Evolutionary conservation across 2,329 filamentous ascomycete species (phyloP).

Genomic region (Xylariaceae sp.): DNA sequence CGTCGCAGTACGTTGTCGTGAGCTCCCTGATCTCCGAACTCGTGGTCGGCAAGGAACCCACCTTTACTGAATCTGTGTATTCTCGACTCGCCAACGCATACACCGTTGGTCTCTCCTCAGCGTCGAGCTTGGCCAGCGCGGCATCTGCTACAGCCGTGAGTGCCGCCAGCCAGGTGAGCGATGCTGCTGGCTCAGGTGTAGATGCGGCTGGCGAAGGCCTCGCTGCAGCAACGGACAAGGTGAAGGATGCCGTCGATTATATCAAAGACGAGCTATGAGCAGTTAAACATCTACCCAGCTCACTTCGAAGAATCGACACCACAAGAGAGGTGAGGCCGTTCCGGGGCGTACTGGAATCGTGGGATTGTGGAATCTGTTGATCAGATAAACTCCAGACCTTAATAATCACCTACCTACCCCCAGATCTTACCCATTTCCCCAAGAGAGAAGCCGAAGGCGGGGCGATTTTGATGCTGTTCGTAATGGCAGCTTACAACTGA

Average conservation of each 20-base stretch:
- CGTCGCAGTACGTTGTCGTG: constrained; percentile 63
- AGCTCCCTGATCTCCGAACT: constrained; percentile 71
- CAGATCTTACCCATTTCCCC: background rate
- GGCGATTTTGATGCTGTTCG: background rate
- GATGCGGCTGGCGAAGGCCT: constrained; percentile 16
- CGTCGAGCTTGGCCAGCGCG: constrained; percentile 38
- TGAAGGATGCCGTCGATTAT: constrained; percentile 24
- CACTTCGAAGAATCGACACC: no score
- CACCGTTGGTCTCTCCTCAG: constrained; percentile 56
- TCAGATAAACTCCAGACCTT: background rate
- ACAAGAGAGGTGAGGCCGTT: no score
- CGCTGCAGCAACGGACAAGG: constrained; percentile 17
- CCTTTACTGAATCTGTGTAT: constrained; percentile 76
- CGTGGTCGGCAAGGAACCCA: constrained; percentile 69
- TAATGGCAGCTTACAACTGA: background rate
- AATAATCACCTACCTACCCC: background rate
- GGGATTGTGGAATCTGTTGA: background rate
- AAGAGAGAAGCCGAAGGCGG: background rate
- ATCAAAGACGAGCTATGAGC: constrained; percentile 16
- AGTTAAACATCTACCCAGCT: background rate
- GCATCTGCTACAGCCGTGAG: constrained; percentile 28
- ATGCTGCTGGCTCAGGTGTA: constrained; percentile 20
- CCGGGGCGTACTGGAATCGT: background rate
- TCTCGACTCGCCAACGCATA: constrained; percentile 67
- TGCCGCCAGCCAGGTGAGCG: constrained; percentile 23